phyloP scores from a whole-genome alignment of 2,329 filamentous ascomycete species.

The Ceratocystis huliohia region DNA sequence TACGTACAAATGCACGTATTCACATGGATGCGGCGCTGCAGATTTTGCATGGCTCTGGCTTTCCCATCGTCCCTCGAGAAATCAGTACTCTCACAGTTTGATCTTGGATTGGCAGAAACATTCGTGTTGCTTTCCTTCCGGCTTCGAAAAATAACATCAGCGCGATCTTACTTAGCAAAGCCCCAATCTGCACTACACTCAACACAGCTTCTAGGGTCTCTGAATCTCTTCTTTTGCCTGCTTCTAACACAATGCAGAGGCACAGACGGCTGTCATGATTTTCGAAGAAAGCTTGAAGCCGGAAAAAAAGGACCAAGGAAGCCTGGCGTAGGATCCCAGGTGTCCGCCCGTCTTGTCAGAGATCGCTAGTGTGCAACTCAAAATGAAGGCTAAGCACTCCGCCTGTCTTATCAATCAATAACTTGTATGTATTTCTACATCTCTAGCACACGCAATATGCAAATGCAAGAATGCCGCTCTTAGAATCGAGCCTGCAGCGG shows the following conservation, averaged over 20 bases:
- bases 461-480: not conserved
- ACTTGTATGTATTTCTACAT: not conserved
- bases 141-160: no score
- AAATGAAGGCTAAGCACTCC: not conserved
- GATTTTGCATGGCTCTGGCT: no score
- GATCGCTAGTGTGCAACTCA: slow-evolving; percentile 5
- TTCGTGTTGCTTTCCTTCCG: no score
- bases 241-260: not conserved
- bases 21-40: no score
- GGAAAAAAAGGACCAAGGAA: not conserved
- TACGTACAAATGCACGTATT: no score
- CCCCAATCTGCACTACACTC: no score
- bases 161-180: no score
- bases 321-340: not conserved
- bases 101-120: no score
- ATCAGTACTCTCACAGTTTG: no score
- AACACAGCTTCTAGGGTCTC: no score
- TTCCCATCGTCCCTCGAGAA: no score
- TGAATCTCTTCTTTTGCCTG: not conserved
- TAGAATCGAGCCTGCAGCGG: not conserved
- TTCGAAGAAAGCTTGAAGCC: not conserved
- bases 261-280: not conserved
- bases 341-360: slow-evolving; percentile 5
- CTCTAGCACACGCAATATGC: no score
- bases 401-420: slow-evolving; percentile 6